These are phyloP conservation scores for Alternaria ventricosa DNA, from an alignment of 2,329 filamentous ascomycete species.

Conservation along the genomic window DNA sequence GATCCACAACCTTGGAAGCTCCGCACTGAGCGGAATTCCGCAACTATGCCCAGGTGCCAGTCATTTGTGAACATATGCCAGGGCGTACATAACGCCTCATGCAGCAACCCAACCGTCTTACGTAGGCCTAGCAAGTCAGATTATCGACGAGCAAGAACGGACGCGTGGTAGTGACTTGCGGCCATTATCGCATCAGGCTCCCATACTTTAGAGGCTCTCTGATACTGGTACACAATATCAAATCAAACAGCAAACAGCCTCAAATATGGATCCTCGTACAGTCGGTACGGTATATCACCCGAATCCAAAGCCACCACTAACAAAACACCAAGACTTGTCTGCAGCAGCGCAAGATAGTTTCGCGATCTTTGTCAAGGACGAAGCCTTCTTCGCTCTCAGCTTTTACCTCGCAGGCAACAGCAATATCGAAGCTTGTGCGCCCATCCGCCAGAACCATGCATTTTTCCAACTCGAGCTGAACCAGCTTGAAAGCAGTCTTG, in stretches of 20 bases:
- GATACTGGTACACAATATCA: background rate
- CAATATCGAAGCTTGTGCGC: background rate
- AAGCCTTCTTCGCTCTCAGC: background rate
- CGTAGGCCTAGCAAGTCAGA: background rate
- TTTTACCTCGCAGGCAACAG: background rate
- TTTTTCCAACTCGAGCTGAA: conserved; percentile 24
- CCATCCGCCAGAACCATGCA: background rate
- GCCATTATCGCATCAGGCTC: background rate
- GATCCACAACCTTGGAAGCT: background rate
- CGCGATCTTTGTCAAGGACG: background rate
- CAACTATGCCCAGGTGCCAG: background rate
- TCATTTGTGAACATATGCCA: background rate
- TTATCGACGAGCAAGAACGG: background rate
- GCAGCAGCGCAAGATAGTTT: background rate
- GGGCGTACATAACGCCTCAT: background rate
- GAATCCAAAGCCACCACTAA: background rate
- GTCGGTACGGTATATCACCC: background rate
- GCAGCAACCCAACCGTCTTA: background rate
- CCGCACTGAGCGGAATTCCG: background rate
- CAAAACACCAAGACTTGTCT: background rate
- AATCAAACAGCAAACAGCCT: background rate
- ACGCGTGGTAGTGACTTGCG: background rate
- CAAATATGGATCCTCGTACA: background rate
- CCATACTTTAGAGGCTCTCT: background rate
- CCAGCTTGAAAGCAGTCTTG: conserved; percentile 22